Conservation (phyloP, 176 grass and related monocot genomes). For the Areca catechu region DNA sequence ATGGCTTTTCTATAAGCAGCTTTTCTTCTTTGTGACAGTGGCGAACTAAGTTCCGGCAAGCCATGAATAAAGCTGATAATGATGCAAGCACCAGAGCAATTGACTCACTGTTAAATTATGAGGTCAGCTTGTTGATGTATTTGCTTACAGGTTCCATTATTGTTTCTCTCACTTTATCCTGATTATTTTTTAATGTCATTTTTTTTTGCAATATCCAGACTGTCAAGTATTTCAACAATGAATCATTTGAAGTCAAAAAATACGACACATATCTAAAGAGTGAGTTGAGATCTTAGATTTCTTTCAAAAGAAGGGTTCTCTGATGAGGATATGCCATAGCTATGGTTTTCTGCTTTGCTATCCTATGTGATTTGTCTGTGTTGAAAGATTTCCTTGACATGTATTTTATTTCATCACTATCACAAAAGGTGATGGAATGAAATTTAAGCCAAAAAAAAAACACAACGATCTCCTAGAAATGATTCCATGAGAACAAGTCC, state of each 20-base stretch:
- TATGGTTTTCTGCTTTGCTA: neutral
- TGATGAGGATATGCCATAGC: neutral
- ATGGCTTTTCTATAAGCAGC: neutral
- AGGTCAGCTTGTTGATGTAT: conserved; percentile 49
- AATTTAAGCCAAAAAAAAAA: too few relatives aligned
- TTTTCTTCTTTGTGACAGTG: conserved; percentile 47
- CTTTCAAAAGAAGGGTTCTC: conserved; percentile 3
- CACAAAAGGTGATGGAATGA: too few relatives aligned
- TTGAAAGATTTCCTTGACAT: neutral
- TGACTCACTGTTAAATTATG: conserved; percentile 93
- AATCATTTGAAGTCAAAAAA: conserved; percentile 86
- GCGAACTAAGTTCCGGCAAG: conserved; percentile 84
- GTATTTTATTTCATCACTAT: neutral
- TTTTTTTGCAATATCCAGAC: conserved; percentile 44
- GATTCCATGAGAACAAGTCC: too few relatives aligned
- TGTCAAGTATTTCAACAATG: conserved; percentile 98
- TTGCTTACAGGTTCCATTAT: neutral
- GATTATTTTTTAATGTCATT: conserved; percentile 19
- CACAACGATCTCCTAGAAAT: too few relatives aligned
- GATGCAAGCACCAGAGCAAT: conserved; percentile 85
- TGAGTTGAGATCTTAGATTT: conserved; percentile 41
- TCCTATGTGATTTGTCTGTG: conserved; percentile 1
- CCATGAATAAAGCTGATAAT: conserved; percentile 99
- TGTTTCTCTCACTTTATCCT: conserved; percentile 12
- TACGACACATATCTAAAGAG: conserved; percentile 93